Evolutionary conservation across 1,284 basidiomycete genomes (phyloP), one percentile per base, ranked within the genome.

Genomic region (Boletus mariae): DNA sequence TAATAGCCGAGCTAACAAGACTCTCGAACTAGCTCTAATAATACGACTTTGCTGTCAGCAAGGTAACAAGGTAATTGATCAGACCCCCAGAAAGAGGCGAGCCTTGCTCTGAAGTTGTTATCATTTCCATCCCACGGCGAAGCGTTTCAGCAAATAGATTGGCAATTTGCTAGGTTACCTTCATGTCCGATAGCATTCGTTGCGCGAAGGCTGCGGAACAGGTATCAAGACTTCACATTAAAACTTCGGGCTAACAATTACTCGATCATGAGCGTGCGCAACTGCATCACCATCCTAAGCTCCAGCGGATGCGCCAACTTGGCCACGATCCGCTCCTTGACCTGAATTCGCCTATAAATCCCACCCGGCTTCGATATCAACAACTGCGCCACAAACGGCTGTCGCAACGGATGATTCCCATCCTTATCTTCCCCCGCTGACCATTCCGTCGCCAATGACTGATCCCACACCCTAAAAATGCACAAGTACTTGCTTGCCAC

Each of bases 291-390:
- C 45, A 63, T 49, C 37, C 49, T 17, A 25, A 63, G 11, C 28
- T 63, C 60, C 23, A 63, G 20, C 37, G 59, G 43, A 38, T 53
- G 37, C 0, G 48, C 53, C 47, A 61, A 12, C 57, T 61, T 63
- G 26, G 61, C 60, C 35, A 61, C 60, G n/a, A 61, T 59, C 20
- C 59, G 53, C 17, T 61, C 38, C 49, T 51, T 59, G 34, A 64
- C 53, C 11, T 29, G 57, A 32, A 61, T 8, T 17, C 50, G 57
- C 40, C 54, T 61, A 35, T 59, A 61, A 28, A 64, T 52, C 40
- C 60, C 59, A 9, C 60, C 59, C 0, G 59, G 53, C 29, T 57
- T 29, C n/a, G 59, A 52, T n/a, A 59, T 17, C 51, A 61, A 41
- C 43, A 61, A 38, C 17, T 61, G 61, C 4, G 44, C 61, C 28